Base-by-base conservation (phyloP, 225 moss, liverwort and hornwort species). In the Polytrichum commune region DNA sequence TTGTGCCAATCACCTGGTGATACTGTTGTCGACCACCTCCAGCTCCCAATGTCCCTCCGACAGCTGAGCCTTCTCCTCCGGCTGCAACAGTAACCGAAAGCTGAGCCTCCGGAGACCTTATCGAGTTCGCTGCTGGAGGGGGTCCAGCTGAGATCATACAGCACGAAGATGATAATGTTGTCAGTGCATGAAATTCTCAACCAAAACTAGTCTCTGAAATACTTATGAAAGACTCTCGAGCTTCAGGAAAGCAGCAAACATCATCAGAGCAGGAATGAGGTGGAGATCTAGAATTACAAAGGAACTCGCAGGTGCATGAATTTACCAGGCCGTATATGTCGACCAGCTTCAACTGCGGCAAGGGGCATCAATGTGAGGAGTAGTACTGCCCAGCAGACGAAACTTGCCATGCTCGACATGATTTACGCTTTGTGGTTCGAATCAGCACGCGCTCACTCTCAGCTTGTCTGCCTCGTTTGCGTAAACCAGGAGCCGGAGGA, bases 81-180 rank as follows among this genome's bases (percentile, higher is more conserved):
- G 63, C 29, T 7, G 67, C 29, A 10, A 54, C 54, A 13, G 27
- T 62, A 8, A 57, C 76, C 13, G 57, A 73, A 32, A 82, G 7
- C 71, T 82, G 71, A 13, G 82, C 69, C 62, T 82, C 78, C 20
- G 78, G 78, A 71, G 81, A 79, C 29, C 81, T 75, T 71, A 79
- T 76, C 68, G 61, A 66, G 62, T 69, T 82, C 53, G 68, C 79
- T 61, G 74, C 60, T 73, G 76, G 73, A 35, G 64, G 53, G 68
- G 81, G 79, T 7, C 78, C 65, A 66, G 79, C 81, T 85, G 62
- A 73, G 61, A 61, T 32, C 67, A 80, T 73, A 2, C 25, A 8
- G 60, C 68, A 35, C 60, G 56, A 46, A 16, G 46, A 46, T 46
- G 10, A 73, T 38, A 67, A 25, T 35, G 27, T 25, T 55, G 72